Conservation (phyloP, 495 filamentous ascomycete species). For the Cairneyella variabilis region DNA sequence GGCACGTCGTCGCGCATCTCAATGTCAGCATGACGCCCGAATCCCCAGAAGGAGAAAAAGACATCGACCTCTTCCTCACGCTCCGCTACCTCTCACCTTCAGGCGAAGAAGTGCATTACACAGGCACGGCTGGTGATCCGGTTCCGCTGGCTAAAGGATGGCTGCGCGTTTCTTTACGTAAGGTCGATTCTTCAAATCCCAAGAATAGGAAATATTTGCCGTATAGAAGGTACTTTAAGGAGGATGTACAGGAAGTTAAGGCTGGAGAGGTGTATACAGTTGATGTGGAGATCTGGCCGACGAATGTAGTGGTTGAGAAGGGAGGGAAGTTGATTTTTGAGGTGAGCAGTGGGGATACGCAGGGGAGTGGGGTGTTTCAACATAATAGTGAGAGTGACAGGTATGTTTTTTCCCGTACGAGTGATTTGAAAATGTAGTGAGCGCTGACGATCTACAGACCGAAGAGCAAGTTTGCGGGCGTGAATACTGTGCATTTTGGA, state of each 20-base stretch:
- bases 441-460: conserved; percentile 27
- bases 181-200: conserved; percentile 44
- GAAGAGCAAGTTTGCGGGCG: conserved; percentile 42
- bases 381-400: conserved; percentile 32
- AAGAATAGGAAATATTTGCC: conserved; percentile 50
- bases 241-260: conserved; percentile 50
- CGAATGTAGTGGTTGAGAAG: conserved; percentile 56
- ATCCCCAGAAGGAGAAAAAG: conserved; percentile 29
- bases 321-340: conserved; percentile 55
- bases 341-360: conserved; percentile 55
- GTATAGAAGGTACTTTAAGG: conserved; percentile 56
- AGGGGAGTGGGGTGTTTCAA: conserved; percentile 38
- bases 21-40: conserved; percentile 52
- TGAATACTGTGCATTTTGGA: conserved; percentile 56
- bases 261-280: conserved; percentile 55
- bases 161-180: conserved; percentile 53
- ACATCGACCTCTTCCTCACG: conserved; percentile 65
- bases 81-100: conserved; percentile 51
- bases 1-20: conserved; percentile 59
- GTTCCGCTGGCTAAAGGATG: conserved; percentile 52
- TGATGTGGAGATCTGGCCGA: conserved; percentile 68
- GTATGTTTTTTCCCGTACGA: conserved; percentile 19
- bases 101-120: conserved; percentile 62
- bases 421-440: not conserved
- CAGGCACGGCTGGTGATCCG: conserved; percentile 47